Evolutionary conservation across 805 yeast species (phyloP).

Genomic region (Hanseniaspora singularis): DNA sequence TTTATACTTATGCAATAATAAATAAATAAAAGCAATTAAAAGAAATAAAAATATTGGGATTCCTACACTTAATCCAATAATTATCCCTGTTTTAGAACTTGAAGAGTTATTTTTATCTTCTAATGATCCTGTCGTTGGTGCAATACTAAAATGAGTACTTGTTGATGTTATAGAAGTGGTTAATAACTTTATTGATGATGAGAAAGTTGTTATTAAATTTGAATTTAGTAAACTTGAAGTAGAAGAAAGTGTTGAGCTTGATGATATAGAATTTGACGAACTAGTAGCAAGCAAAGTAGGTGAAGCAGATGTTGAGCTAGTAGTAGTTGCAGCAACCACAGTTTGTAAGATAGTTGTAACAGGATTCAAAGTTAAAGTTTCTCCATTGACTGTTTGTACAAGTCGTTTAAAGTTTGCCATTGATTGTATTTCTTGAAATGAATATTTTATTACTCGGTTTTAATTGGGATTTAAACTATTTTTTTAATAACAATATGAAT

Average conservation of each 20-base stretch:
- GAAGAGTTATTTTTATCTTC: neutral
- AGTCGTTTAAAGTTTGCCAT: neutral
- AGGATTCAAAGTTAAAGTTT: neutral
- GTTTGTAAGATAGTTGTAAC: neutral
- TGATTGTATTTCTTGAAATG: too few relatives aligned
- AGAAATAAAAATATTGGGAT: neutral
- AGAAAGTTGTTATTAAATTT: neutral
- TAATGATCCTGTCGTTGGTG: neutral
- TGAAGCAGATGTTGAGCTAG: neutral
- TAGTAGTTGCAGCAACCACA: neutral
- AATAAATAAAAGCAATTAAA: neutral
- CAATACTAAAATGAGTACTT: neutral
- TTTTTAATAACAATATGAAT: too few relatives aligned
- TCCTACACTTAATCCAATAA: conserved; percentile 7
- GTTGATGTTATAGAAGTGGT: neutral
- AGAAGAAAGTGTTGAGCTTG: too few relatives aligned
- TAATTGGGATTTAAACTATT: too few relatives aligned
- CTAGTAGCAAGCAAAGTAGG: too few relatives aligned
- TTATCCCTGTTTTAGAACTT: conserved; percentile 1
- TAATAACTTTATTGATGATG: neutral
- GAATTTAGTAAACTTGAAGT: neutral
- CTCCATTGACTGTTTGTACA: neutral
- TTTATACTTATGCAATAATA: neutral
- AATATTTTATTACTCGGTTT: too few relatives aligned
- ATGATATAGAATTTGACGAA: too few relatives aligned